phyloP scores from a whole-genome alignment of 1,284 basidiomycete genomes.

The Fistulina hepatica region DNA sequence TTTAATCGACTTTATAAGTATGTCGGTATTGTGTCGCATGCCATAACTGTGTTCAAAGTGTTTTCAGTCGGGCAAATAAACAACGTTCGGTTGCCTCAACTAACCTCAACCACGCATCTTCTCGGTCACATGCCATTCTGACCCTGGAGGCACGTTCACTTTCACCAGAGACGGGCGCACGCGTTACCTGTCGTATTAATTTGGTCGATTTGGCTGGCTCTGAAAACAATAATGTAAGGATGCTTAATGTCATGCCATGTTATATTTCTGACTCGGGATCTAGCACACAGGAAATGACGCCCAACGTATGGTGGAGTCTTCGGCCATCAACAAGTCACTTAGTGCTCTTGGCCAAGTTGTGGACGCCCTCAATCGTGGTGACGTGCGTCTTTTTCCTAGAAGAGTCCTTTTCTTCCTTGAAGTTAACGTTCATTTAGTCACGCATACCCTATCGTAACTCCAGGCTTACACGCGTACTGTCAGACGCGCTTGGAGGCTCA shows the following conservation, averaged over 20 bases:
- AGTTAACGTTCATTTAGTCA: slow-evolving; percentile 28
- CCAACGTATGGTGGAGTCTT: slow-evolving; percentile 69
- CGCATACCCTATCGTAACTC: slow-evolving; percentile 80
- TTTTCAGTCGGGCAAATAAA: slow-evolving; percentile 48
- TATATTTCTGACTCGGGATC: slow-evolving; percentile 3
- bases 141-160: slow-evolving; percentile 53
- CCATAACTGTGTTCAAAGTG: background rate
- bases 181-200: slow-evolving; percentile 25
- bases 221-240: slow-evolving; percentile 69
- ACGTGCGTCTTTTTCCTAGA: slow-evolving; percentile 32
- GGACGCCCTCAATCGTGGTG: slow-evolving; percentile 66
- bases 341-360: slow-evolving; percentile 78
- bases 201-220: slow-evolving; percentile 80
- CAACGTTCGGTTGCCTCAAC: slow-evolving; percentile 77
- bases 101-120: slow-evolving; percentile 68
- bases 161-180: slow-evolving; percentile 30
- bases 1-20: slow-evolving; percentile 59
- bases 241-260: slow-evolving; percentile 3
- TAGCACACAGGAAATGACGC: slow-evolving; percentile 73
- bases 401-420: slow-evolving; percentile 1
- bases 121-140: slow-evolving; percentile 75
- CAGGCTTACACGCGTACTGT: slow-evolving; percentile 71
- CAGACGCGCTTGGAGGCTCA: slow-evolving; percentile 74
- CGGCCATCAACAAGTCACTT: slow-evolving; percentile 78
- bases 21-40: slow-evolving; percentile 19